Evolutionary conservation across 352 stramenopile species (phyloP), one percentile per base, ranked within the genome.

Genomic region (Thraustochytrium striatum): DNA sequence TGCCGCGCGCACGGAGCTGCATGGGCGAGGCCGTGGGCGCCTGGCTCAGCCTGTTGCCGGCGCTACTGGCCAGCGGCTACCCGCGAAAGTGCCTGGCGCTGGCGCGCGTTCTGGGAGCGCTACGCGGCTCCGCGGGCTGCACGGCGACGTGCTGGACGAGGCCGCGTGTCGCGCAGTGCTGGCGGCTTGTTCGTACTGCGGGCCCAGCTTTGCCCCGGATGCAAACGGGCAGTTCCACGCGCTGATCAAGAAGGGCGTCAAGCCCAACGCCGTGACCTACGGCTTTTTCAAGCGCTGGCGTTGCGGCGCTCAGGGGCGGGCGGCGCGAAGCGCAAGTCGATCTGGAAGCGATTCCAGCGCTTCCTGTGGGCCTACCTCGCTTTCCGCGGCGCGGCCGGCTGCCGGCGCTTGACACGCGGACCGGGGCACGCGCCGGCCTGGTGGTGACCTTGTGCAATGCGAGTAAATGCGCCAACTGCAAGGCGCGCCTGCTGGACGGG

Each of bases 211-310:
- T 61, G 65, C 65, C 16, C 39, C 32, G 13, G 65, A 75, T n/a
- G 65, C 65, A 7, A 75, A 75, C 50, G 39, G 68, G 19, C 33
- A 30, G 19, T 75, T 75, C 32, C 65, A 75, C 65, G 44, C 30
- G 8, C 50, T 75, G 19, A 43, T 75, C 8, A 43, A 58, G 50
- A 30, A 75, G 11, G 65, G 65, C 28, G 41, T 19, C 2, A 75
- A 68, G 39, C 65, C 65, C 13, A 75, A 75, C 25, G 65, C 65
- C 16, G 65, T 75, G 3, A 75, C 65, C 11, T 75, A 75, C 5
- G 65, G 65, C n/a, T 75, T 38, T 43, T 75, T 75, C n/a, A 75
- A 13, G 65, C 65, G 30, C 65, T 75, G 13, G 65, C 65, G 28
- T 30, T 75, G 39, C 65, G 65, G 3, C 13, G 25, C 32, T 19